phyloP scores from a whole-genome alignment of 2,329 filamentous ascomycete genomes.

The Domatiomyces globalis region DNA sequence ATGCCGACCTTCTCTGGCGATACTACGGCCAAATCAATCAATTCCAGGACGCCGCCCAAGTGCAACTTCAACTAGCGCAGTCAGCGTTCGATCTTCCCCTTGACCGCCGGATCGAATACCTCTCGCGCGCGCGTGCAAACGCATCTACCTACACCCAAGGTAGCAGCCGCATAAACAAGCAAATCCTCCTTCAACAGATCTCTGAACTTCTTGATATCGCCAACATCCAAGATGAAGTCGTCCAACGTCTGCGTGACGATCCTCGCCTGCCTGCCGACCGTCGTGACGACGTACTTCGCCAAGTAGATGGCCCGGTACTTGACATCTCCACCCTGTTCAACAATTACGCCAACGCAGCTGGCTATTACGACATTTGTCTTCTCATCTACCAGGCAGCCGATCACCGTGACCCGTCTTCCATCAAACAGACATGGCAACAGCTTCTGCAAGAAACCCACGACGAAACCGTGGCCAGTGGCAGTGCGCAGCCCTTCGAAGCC shows the following conservation, averaged over 20 bases:
- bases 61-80: constrained; percentile 70
- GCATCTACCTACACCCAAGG: constrained; percentile 70
- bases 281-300: constrained; percentile 48
- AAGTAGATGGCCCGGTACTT: constrained; percentile 65
- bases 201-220: constrained; percentile 79
- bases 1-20: constrained; percentile 82
- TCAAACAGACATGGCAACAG: constrained; percentile 70
- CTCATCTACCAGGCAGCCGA: constrained; percentile 86
- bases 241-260: constrained; percentile 65
- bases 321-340: constrained; percentile 81
- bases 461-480: constrained; percentile 32
- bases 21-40: constrained; percentile 77
- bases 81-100: constrained; percentile 70
- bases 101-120: constrained; percentile 72
- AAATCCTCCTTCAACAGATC: constrained; percentile 71
- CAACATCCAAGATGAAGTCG: constrained; percentile 83
- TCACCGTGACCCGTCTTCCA: constrained; percentile 74
- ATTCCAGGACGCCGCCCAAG: constrained; percentile 75
- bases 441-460: constrained; percentile 60
- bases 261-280: constrained; percentile 50
- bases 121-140: constrained; percentile 83
- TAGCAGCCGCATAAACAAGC: constrained; percentile 64
- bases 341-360: constrained; percentile 73
- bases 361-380: constrained; percentile 86
- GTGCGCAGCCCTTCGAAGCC: constrained; percentile 34